phyloP scores from a whole-genome alignment of 345 rosid species.

The Eutrema yunnanense region DNA sequence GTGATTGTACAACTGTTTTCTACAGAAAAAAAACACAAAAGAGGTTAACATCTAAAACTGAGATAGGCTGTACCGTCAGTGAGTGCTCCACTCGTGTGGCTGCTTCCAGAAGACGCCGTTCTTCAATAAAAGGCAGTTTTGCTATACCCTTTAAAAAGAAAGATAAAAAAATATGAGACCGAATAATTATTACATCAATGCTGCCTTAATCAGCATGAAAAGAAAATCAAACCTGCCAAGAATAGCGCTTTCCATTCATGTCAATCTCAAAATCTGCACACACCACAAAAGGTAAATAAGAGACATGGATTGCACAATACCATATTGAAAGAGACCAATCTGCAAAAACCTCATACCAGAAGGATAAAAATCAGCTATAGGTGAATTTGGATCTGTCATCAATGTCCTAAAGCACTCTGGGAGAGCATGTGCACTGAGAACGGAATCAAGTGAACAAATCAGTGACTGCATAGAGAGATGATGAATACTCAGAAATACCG shows the following conservation, averaged over 20 bases:
- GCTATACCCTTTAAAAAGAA: constrained; percentile 58
- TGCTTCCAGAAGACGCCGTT: constrained; percentile 75
- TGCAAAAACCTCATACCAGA: constrained; percentile 40
- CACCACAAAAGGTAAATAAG: constrained; percentile 13
- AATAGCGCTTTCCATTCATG: constrained; percentile 86
- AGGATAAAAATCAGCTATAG: constrained; percentile 87
- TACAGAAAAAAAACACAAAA: neutral
- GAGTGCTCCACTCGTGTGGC: constrained; percentile 56
- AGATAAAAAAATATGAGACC: neutral
- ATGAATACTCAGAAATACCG: constrained; percentile 3
- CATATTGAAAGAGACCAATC: neutral
- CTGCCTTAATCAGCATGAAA: constrained; percentile 4
- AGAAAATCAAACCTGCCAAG: constrained; percentile 71
- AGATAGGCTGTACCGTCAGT: constrained; percentile 50
- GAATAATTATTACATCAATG: neutral
- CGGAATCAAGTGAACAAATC: constrained; percentile 10
- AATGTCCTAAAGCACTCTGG: constrained; percentile 66
- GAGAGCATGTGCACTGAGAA: constrained; percentile 87
- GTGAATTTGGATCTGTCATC: constrained; percentile 86
- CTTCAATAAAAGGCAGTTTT: constrained; percentile 89
- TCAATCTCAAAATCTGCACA: constrained; percentile 83
- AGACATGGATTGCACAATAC: constrained; percentile 7
- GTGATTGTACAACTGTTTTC: neutral
- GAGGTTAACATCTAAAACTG: neutral
- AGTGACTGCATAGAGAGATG: neutral